Base-by-base conservation (phyloP, 164 flowering plant genomes). In the Chimonanthus praecox region DNA sequence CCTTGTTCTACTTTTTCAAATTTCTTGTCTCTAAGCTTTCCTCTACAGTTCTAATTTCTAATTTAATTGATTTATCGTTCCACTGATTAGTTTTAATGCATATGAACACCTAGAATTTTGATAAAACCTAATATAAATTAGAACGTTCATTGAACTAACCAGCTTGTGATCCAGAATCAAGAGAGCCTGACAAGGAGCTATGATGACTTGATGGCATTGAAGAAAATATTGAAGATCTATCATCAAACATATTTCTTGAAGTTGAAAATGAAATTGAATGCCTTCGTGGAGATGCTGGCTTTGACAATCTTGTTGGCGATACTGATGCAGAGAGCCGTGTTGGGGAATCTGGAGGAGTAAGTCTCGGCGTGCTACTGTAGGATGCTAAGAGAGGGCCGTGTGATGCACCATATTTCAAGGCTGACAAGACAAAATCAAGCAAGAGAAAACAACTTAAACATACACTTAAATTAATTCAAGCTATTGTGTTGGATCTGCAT, bases 321-420 rank as follows among this genome's bases (percentile, higher is more conserved):
- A 48, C 87, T 11, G 94, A 76, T 58, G 92, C 88, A 61, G 96
- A 88, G 46, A 83, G 73, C 50, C 77, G 83, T 20, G 91, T 90
- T 68, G 99, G 99, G 15, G 99, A 92, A 68, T 85, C 92, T 69
- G 93, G 92, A 76, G 98, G 99, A 45, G 97, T 92, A 67, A 89
- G 71, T 77, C 83, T 85, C 47, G 96, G 98, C 7, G 97, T 95
- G 83, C 72, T 87, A 46, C 82, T 83, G 64, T 89, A 91, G 47
- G 99, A 91, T 72, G 88, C 91, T 74, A 92, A 74, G 72, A 88
- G 76, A 68, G 87, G 75, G 69, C 88, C 80, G 4, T 71, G 89
- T 44, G 97, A 82, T 75, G 83, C 71, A 9, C 89, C 84, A 69
- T 86, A 85, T 76, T 83, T 87, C 50, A 82, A 74, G 11, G 78